These are phyloP conservation scores for Suhomyces coccinellae DNA, from an alignment of 1,139 yeast genomes.

Conservation along the genomic window DNA sequence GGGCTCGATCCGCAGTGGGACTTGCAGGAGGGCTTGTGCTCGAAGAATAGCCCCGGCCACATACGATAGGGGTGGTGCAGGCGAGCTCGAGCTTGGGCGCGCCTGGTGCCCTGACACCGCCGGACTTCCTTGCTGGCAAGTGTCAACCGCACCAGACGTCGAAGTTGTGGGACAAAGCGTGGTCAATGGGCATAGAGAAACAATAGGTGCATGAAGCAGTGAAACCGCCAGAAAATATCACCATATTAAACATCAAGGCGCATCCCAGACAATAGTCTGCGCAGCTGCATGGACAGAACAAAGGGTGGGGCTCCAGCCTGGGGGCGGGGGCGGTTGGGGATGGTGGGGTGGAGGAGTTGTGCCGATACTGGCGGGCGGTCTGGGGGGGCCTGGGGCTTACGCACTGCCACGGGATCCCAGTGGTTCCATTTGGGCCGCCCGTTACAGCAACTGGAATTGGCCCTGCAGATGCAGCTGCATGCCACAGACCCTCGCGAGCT, in stretches of 20 bases:
- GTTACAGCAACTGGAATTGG: not conserved
- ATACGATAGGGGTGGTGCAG: slow-evolving; percentile 1
- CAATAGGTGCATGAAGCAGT: slow-evolving; percentile 1
- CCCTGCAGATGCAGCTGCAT: not conserved
- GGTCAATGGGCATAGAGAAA: not conserved
- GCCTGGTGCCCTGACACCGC: slow-evolving; percentile 2
- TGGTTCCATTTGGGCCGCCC: too few relatives aligned
- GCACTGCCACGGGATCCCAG: too few relatives aligned
- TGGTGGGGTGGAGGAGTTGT: slow-evolving; percentile 1
- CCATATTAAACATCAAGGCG: not conserved
- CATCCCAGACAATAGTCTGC: not conserved
- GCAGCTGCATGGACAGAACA: not conserved
- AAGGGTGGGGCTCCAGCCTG: not conserved
- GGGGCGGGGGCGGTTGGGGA: too few relatives aligned
- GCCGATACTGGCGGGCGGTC: not conserved
- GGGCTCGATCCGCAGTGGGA: slow-evolving; percentile 1
- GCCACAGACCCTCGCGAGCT: not conserved
- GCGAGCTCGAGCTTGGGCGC: not conserved
- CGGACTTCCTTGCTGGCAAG: slow-evolving; percentile 1
- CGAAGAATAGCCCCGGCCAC: slow-evolving; percentile 1
- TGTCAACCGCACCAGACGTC: not conserved
- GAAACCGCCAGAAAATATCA: slow-evolving; percentile 2
- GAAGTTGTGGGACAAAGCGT: not conserved
- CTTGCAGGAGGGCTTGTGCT: slow-evolving; percentile 3
- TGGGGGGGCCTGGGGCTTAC: too few relatives aligned